These are phyloP conservation scores for Amylocystis lapponica DNA, from an alignment of 768 basidiomycete species.

Conservation along the genomic window DNA sequence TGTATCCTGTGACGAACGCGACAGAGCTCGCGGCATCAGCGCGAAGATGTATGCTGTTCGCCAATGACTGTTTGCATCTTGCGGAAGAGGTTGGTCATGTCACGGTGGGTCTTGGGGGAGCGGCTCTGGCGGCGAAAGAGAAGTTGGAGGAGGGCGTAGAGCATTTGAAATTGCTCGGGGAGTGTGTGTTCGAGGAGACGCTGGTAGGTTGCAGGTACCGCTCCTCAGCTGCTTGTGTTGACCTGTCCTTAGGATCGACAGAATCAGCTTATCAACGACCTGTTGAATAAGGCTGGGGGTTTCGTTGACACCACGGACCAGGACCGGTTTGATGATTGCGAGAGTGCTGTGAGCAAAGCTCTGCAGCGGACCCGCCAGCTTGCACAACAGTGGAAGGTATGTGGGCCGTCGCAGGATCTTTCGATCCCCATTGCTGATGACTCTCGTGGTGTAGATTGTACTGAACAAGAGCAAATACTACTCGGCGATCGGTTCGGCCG, in stretches of 20 bases:
- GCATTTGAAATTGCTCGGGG: constrained; percentile 48
- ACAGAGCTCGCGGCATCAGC: constrained; percentile 40
- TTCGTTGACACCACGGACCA: constrained; percentile 69
- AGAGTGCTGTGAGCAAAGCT: constrained; percentile 56
- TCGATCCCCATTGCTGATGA: background rate
- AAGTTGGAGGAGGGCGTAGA: constrained; percentile 47
- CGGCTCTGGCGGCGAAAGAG: constrained; percentile 30
- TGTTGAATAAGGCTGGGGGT: constrained; percentile 51
- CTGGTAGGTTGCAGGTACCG: constrained; percentile 45
- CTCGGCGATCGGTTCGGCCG: constrained; percentile 60
- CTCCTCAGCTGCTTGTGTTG: background rate
- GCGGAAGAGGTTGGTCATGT: constrained; percentile 44
- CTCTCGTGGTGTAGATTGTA: constrained; percentile 40
- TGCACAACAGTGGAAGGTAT: constrained; percentile 70
- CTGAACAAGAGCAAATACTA: constrained; percentile 72
- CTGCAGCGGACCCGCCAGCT: constrained; percentile 58
- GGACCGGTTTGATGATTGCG: constrained; percentile 71
- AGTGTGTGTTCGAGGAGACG: constrained; percentile 66
- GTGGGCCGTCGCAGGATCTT: constrained; percentile 10
- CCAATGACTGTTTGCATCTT: constrained; percentile 78
- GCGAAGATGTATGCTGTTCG: constrained; percentile 62
- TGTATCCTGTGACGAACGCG: constrained; percentile 63
- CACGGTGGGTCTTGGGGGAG: constrained; percentile 4
- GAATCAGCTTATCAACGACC: constrained; percentile 37
- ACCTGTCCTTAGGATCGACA: constrained; percentile 45